Conservation (phyloP, 768 basidiomycete genomes). For the Psilocybe cyanescens region DNA sequence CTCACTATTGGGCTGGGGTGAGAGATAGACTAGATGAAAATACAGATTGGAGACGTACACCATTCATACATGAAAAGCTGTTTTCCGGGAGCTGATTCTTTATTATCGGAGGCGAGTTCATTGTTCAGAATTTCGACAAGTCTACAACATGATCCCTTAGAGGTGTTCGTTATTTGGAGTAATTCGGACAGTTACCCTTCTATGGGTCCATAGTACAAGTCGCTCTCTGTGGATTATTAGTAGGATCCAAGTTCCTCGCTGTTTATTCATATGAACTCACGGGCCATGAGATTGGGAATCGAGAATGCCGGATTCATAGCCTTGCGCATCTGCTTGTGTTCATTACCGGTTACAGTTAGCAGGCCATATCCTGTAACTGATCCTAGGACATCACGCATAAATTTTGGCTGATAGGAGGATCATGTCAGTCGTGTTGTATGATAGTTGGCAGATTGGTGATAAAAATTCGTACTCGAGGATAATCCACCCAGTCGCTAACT, state of each 20-base stretch:
- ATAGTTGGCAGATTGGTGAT: background rate
- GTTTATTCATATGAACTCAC: constrained; percentile 24
- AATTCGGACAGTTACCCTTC: constrained; percentile 34
- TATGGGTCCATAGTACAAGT: constrained; percentile 53
- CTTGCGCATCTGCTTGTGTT: constrained; percentile 53
- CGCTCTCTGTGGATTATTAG: constrained; percentile 40
- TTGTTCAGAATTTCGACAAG: constrained; percentile 39
- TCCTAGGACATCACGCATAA: constrained; percentile 45
- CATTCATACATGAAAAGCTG: constrained; percentile 46
- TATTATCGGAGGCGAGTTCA: constrained; percentile 29
- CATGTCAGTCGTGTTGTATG: background rate
- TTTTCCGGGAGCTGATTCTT: constrained; percentile 36
- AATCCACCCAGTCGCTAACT: constrained; percentile 47
- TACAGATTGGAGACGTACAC: constrained; percentile 36
- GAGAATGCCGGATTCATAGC: constrained; percentile 58
- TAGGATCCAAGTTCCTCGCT: background rate
- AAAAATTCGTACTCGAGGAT: constrained; percentile 37
- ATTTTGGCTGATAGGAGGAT: constrained; percentile 38
- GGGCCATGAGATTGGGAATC: constrained; percentile 43
- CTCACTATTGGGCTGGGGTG: constrained; percentile 35
- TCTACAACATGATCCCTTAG: background rate
- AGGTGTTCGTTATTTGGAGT: background rate
- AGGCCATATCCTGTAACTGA: constrained; percentile 48
- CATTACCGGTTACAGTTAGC: constrained; percentile 50
- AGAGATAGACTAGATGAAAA: background rate